Evolutionary conservation across 352 stramenopile species (phyloP), one percentile per base, ranked within the genome.

Genomic region (Phytophthora ohioensis): DNA sequence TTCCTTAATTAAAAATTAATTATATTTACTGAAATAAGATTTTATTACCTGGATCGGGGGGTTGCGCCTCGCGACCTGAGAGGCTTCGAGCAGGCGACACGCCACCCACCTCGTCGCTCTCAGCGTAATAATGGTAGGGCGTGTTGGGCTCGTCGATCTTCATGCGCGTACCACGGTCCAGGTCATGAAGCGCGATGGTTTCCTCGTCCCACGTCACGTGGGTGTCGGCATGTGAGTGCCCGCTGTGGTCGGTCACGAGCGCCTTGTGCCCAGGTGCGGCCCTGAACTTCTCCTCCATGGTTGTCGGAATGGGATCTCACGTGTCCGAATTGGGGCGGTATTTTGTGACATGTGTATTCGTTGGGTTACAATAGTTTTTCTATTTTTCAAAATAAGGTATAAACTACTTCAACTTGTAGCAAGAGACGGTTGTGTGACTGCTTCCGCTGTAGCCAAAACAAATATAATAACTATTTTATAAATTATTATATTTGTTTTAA

Each of bases 121-220:
- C 70, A 21, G 67, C 68, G 71, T 92, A 94, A 68, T 92, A 92
- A 57, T 95, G 80, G 63, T 96, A 98, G 21, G 94, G 94, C 57
- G 94, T 98, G 67, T 97, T 91, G 52, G 94, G 92, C 78, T 98
- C 94, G 57, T 98, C 88, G 67, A 98, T 98, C 77, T 98, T 97
- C 84, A 96, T 94, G 51, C 93, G 89, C 58, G 94, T 98, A 61
- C 94, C 94, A 32, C 94, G 81, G 34, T 97, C 82, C 61, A 96
- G 81, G 73, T 98, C 85, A 67, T 98, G 94, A 56, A 91, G 81
- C 17, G 88, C 88, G 70, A 98, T 98, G 17, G 90, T 97, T 56
- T 93, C 85, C 69, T 98, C 94, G 69, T 98, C 94, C 91, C 91
- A 98, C 63, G 76, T 91, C 36, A 97, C 81, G 66, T 86, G 84